These are phyloP conservation scores for Sonneratia caseolaris DNA, from an alignment of 345 rosid genomes.

Conservation along the genomic window DNA sequence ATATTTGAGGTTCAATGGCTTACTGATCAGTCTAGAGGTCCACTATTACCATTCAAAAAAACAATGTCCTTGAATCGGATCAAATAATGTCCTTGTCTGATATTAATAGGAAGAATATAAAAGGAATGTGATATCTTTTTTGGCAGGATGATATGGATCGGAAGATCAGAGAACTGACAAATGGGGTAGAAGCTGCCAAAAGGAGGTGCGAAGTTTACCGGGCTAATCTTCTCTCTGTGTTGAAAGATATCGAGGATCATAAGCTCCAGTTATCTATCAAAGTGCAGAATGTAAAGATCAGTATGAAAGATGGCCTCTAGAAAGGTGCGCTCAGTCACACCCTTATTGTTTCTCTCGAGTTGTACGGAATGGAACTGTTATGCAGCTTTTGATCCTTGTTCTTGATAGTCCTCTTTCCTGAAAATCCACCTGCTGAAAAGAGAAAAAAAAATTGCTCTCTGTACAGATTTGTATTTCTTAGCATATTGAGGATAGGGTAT, in stretches of 20 bases:
- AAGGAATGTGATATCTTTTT: background rate
- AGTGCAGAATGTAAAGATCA: constrained; percentile 38
- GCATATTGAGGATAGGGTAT: background rate
- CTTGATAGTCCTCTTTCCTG: background rate
- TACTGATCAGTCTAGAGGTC: background rate
- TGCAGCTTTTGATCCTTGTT: background rate
- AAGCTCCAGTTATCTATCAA: constrained; percentile 39
- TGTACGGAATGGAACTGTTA: background rate
- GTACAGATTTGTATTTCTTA: constrained; percentile 1
- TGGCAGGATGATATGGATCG: constrained; percentile 36
- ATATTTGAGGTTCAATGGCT: background rate
- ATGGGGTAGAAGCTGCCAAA: constrained; percentile 29
- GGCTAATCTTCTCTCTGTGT: constrained; percentile 35
- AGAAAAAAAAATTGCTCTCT: background rate
- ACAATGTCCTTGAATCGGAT: background rate
- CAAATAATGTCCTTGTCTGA: background rate
- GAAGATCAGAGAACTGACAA: constrained; percentile 27
- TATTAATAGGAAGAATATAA: background rate
- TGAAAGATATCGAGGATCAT: constrained; percentile 46
- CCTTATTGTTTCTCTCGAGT: background rate
- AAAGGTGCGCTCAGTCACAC: background rate
- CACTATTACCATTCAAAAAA: background rate
- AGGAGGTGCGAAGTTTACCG: constrained; percentile 38
- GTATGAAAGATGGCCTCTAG: constrained; percentile 32
- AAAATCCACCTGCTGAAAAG: background rate